Percentiles rank a stretch among this genome's conserved stretches.
phyloP scores from a whole-genome alignment of 148 eudicot genomes.

The Chenopodium album region DNA sequence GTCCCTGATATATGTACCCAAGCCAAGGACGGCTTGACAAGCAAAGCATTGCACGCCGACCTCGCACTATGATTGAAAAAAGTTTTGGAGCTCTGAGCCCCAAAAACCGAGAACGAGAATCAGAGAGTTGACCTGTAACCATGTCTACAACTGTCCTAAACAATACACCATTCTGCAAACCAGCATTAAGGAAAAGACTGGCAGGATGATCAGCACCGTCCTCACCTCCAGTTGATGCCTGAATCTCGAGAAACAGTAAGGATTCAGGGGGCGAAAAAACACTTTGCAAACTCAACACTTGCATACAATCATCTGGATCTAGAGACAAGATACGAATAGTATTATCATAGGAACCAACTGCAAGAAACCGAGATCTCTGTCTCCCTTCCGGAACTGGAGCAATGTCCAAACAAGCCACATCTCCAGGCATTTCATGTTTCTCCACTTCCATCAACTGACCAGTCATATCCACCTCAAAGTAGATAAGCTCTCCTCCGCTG shows the following conservation, averaged over 20 bases:
- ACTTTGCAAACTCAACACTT: slow-evolving; percentile 87
- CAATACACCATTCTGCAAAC: slow-evolving; percentile 88
- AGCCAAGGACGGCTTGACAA: slow-evolving; percentile 99
- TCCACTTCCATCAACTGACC: slow-evolving; percentile 95
- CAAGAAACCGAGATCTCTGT: slow-evolving; percentile 89
- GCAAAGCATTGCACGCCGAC: slow-evolving; percentile 92
- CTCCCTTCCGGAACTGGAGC: slow-evolving; percentile 99
- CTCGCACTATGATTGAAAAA: slow-evolving; percentile 76
- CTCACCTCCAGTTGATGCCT: slow-evolving; percentile 95
- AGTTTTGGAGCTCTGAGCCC: slow-evolving; percentile 91
- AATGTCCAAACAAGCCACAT: slow-evolving; percentile 95
- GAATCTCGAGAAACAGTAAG: slow-evolving; percentile 88
- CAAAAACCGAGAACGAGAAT: slow-evolving; percentile 91
- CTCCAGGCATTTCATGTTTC: slow-evolving; percentile 96
- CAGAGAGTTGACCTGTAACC: slow-evolving; percentile 96
- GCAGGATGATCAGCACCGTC: slow-evolving; percentile 99
- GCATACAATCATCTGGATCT: slow-evolving; percentile 98
- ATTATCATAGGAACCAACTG: slow-evolving; percentile 94
- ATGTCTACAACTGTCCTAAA: slow-evolving; percentile 97
- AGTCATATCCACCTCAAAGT: slow-evolving; percentile 91
- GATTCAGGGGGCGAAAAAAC: slow-evolving; percentile 97
- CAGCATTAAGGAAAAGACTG: slow-evolving; percentile 89
- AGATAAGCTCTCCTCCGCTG: slow-evolving; percentile 96
- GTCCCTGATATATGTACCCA: slow-evolving; percentile 97
- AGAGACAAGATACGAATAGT: slow-evolving; percentile 89